Evolutionary conservation across 176 grass and related monocot species (phyloP), one percentile per base, ranked within the genome.

Genomic region (Hsuehochloa calcarea): DNA sequence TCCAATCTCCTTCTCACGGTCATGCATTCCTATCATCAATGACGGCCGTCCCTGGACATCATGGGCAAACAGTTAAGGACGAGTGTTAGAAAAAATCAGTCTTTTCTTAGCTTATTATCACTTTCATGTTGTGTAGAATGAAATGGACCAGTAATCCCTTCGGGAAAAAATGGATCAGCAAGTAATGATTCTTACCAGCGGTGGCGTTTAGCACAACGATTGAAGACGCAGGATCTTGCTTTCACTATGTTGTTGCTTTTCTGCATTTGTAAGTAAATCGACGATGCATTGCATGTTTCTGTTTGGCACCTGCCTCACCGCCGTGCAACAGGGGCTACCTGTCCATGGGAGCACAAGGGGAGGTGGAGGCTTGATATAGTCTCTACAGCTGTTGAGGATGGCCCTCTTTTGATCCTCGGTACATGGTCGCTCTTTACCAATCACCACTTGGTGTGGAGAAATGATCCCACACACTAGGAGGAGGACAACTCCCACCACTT

Each of bases 351-450:
- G n/a, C 0, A 2, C 13, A 9, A 27, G 4, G n/a, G n/a, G n/a
- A 29, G 3, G 5, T 8, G 5, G 4, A 27, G 2, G n/a, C 43
- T 9, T 9, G 23, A 8, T 47, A 13, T 16, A 26, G 22, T 26
- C 5, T 4, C 3, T 2, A 3, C 68, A 71, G 4, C 1, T 0
- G 0, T 0, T 0, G 10, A 72, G 69, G 69, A 72, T 23, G 13
- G 15, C n/a, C 0, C 0, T 2, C 23, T 72, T 72, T 1, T 72
- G 3, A 0, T 17, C 13, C 0, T 4, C 3, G 0, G 5, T 9
- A 17, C 69, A 47, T 9, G n/a, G 29, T 1, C 29, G 29, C n/a
- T n/a, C n/a, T n/a, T n/a, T n/a, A n/a, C n/a, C 0, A 29, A 1
- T 29, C 0, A 29, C 29, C 31, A 34, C 31, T 3, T 10, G 69